Conservation (phyloP, 352 stramenopile genomes). For the Phytophthora citrophthora region DNA sequence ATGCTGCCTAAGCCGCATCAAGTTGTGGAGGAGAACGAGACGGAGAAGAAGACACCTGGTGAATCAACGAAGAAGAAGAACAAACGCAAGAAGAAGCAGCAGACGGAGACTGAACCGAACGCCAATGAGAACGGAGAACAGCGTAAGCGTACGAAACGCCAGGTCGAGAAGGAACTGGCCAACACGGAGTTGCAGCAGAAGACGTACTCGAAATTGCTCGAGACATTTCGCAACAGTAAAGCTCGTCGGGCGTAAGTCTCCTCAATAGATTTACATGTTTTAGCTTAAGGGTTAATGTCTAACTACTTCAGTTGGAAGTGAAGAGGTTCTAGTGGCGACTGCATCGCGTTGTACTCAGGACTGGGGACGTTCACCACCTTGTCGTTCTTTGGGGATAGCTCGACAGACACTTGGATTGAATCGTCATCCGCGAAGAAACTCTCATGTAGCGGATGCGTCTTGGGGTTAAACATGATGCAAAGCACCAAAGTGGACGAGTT, state of each 20-base stretch:
- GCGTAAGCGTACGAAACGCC: constrained; percentile 67
- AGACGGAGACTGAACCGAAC: constrained; percentile 11
- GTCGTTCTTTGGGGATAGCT: constrained; percentile 21
- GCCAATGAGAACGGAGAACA: constrained; percentile 40
- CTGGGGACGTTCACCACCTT: constrained; percentile 10
- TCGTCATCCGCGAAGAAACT: constrained; percentile 13
- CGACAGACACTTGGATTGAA: constrained; percentile 19
- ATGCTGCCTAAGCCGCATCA: constrained; percentile 78
- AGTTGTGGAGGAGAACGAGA: constrained; percentile 18
- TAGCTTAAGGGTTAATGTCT: constrained; percentile 12
- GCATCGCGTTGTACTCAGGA: constrained; percentile 23
- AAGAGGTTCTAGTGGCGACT: constrained; percentile 22
- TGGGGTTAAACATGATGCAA: constrained; percentile 35
- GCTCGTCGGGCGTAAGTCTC: constrained; percentile 27
- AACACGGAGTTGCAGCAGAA: constrained; percentile 61
- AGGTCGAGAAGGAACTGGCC: constrained; percentile 73
- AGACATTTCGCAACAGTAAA: constrained; percentile 63
- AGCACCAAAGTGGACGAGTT: constrained; percentile 31
- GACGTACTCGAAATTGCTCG: constrained; percentile 76
- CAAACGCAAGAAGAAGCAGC: constrained; percentile 67
- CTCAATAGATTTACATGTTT: constrained; percentile 49
- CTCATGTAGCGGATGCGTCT: constrained; percentile 22
- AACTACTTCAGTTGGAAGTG: constrained; percentile 7
- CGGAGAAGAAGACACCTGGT: constrained; percentile 10
- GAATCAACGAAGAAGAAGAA: constrained; percentile 49